A percentile compares a stretch with the other conserved stretches of the same genome.
Conservation (phyloP, 192 early-diverging fungal species). For the Coemansia sp. region DNA sequence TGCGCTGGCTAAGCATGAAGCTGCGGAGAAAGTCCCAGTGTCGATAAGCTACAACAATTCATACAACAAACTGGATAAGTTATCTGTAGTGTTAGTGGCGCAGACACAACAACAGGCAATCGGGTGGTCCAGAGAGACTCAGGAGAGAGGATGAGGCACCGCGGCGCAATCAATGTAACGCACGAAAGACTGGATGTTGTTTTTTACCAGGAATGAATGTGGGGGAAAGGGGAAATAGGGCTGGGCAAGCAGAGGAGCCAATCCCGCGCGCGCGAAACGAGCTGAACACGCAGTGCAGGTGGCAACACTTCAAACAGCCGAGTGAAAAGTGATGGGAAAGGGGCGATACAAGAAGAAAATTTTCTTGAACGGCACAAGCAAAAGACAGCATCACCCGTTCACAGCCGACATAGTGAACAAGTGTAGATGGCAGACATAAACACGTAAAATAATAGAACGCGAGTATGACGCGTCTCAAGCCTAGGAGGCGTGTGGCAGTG, state of each 20-base stretch:
- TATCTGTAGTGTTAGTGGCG: not conserved
- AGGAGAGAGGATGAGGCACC: not conserved
- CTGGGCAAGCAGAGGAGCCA: conserved; percentile 3
- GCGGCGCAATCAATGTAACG: conserved; percentile 13
- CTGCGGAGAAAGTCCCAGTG: not conserved
- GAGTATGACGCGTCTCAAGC: conserved; percentile 6
- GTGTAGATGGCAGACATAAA: not conserved
- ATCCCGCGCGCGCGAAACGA: conserved; percentile 13
- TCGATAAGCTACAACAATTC: conserved; percentile 1
- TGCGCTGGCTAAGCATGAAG: conserved; percentile 9
- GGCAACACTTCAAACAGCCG: not conserved
- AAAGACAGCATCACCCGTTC: not conserved
- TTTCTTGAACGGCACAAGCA: not conserved
- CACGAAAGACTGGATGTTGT: not conserved
- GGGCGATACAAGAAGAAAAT: not conserved
- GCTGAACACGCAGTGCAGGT: conserved; percentile 12
- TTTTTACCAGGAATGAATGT: not conserved
- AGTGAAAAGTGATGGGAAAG: not conserved
- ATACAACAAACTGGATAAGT: not conserved
- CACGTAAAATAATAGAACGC: conserved; percentile 4
- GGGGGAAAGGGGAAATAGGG: not conserved
- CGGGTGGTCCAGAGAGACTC: not conserved
- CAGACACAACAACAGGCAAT: not conserved
- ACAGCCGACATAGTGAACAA: not conserved
- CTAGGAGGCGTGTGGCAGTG: not conserved